Conservation (phyloP, 257 asterid species). For the Penstemon davidsonii region DNA sequence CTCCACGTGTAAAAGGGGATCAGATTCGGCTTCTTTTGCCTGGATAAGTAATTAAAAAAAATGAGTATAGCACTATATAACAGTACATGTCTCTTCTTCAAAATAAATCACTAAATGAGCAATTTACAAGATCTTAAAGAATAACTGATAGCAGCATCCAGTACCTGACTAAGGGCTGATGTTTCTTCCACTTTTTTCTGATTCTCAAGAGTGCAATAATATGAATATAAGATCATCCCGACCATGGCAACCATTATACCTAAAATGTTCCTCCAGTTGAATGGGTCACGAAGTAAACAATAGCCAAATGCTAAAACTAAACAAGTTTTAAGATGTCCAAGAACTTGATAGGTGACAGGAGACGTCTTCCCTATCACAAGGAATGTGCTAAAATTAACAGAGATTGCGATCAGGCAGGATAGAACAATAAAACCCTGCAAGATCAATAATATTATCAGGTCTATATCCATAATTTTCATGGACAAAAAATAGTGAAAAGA, state of each 20-base stretch:
- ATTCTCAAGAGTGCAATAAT: slow-evolving; percentile 49
- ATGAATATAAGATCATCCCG: slow-evolving; percentile 63
- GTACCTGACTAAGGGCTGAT: slow-evolving; percentile 52
- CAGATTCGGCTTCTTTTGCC: slow-evolving; percentile 63
- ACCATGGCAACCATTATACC: slow-evolving; percentile 57
- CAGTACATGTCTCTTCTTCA: slow-evolving; percentile 14
- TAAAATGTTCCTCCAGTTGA: slow-evolving; percentile 61
- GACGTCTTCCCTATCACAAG: slow-evolving; percentile 74
- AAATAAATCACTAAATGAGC: not conserved
- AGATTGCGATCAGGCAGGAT: slow-evolving; percentile 65
- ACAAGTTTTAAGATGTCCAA: slow-evolving; percentile 74
- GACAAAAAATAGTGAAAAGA: not conserved
- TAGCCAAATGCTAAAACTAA: slow-evolving; percentile 66
- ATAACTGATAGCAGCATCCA: slow-evolving; percentile 21
- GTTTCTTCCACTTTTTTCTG: slow-evolving; percentile 51
- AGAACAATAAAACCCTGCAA: slow-evolving; percentile 56
- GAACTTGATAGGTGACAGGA: slow-evolving; percentile 74
- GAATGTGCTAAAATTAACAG: slow-evolving; percentile 70
- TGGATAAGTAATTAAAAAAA: slow-evolving; percentile 33
- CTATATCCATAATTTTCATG: not conserved
- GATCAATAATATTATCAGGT: not conserved
- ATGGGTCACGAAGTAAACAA: slow-evolving; percentile 58
- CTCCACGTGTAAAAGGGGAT: slow-evolving; percentile 63
- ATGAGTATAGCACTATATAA: slow-evolving; percentile 17
- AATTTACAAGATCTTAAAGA: slow-evolving; percentile 9